Evolutionary conservation across 495 filamentous ascomycete genomes (phyloP).

Genomic region (Daldinia childiae): DNA sequence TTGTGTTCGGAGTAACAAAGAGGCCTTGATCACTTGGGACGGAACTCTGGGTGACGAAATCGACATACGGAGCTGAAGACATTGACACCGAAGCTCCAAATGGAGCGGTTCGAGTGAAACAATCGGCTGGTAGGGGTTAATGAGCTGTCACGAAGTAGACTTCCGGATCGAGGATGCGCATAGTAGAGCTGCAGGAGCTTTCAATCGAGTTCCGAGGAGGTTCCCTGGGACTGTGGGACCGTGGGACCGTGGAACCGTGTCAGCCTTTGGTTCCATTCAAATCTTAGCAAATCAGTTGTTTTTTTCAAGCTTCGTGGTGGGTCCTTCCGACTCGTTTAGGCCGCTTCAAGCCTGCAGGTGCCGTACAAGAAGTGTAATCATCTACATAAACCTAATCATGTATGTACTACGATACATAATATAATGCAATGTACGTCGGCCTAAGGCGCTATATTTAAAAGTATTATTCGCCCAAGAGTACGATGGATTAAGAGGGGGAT

Average conservation of each 20-base stretch:
- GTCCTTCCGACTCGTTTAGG: constrained; percentile 20
- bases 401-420: not conserved
- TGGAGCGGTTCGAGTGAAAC: constrained; percentile 26
- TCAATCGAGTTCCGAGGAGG: constrained; percentile 14
- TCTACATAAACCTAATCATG: not conserved
- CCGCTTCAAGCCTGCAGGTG: constrained; percentile 24
- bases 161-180: constrained; percentile 24
- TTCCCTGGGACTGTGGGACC: constrained; percentile 6
- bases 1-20: constrained; percentile 11
- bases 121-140: constrained; percentile 22
- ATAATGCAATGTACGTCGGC: not conserved
- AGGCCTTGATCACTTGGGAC: not conserved
- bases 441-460: not conserved
- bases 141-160: constrained; percentile 29
- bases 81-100: constrained; percentile 36
- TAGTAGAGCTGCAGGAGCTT: constrained; percentile 36
- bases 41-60: not conserved
- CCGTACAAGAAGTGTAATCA: constrained; percentile 21
- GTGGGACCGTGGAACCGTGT: constrained; percentile 2
- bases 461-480: not conserved
- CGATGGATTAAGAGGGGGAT: not conserved
- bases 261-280: not conserved
- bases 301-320: constrained; percentile 28
- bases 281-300: constrained; percentile 2
- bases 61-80: constrained; percentile 47